A percentile compares a stretch with the other conserved stretches of the same genome.
phyloP scores from a whole-genome alignment of 169 alveolate genomes.

The Eimeria necatrix region DNA sequence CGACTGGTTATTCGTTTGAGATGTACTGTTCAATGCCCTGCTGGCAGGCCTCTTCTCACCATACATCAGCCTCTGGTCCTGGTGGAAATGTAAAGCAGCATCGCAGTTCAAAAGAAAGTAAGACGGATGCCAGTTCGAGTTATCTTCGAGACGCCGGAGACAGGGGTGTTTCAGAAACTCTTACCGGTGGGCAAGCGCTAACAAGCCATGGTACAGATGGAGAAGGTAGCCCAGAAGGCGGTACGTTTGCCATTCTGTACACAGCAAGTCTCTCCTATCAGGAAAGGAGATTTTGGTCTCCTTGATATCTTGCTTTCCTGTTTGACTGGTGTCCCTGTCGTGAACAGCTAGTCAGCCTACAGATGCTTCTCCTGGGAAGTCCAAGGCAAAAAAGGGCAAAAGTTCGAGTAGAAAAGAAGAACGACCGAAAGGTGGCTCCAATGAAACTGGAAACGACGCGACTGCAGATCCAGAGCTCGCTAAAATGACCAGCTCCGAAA shows the following conservation, averaged over 20 bases:
- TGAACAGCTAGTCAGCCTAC: neutral
- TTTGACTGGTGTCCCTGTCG: neutral
- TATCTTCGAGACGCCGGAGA: neutral
- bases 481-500: neutral
- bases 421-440: neutral
- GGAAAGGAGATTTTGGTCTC: no score
- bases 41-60: conserved; percentile 25
- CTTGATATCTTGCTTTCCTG: no score
- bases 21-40: neutral
- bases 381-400: neutral
- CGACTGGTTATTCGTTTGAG: neutral
- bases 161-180: neutral
- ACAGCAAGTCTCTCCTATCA: no score
- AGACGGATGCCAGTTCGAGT: neutral
- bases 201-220: neutral
- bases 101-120: neutral
- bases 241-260: neutral
- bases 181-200: neutral
- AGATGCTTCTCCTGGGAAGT: neutral
- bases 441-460: neutral
- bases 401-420: neutral
- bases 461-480: neutral
- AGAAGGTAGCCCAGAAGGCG: neutral
- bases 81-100: conserved; percentile 1
- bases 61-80: neutral